Evolutionary conservation across 306 rosid species (phyloP).

Genomic region (Erythrophleum fordii): DNA sequence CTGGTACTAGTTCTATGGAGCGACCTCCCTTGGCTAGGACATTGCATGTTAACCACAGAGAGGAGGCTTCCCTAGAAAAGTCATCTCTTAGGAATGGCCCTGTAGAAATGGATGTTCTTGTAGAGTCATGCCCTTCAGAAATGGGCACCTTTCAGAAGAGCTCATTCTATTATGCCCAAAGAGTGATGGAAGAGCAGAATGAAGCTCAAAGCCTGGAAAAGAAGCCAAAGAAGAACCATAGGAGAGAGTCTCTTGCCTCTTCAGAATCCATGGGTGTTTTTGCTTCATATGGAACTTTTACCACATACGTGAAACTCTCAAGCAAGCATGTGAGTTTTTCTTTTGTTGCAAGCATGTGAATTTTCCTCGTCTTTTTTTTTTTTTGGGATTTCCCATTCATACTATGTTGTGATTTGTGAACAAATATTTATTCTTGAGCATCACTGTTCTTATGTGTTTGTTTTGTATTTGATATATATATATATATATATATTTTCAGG

Average conservation of each 20-base stretch:
- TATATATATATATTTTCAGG: no score
- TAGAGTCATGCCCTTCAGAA: slow-evolving; percentile 68
- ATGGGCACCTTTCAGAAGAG: slow-evolving; percentile 65
- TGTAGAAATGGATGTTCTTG: slow-evolving; percentile 45
- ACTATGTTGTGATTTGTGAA: background rate
- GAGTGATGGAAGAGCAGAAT: slow-evolving; percentile 22
- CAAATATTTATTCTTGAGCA: background rate
- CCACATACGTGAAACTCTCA: slow-evolving; percentile 68
- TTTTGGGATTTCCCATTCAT: background rate
- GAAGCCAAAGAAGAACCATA: slow-evolving; percentile 47
- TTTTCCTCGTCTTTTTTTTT: no score
- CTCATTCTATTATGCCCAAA: slow-evolving; percentile 31
- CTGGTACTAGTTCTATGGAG: background rate
- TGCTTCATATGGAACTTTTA: slow-evolving; percentile 79
- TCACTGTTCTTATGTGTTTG: background rate
- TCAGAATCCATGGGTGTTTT: slow-evolving; percentile 69
- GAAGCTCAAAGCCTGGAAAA: slow-evolving; percentile 62
- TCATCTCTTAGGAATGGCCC: slow-evolving; percentile 46
- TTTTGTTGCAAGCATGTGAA: no score
- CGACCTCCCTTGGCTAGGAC: slow-evolving; percentile 41
- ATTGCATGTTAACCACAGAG: slow-evolving; percentile 18
- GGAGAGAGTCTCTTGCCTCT: slow-evolving; percentile 80
- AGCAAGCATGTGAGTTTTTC: slow-evolving; percentile 56
- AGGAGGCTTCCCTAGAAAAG: slow-evolving; percentile 41
- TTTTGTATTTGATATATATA: background rate